Conservation (phyloP, 345 rosid species). For the Litchi chinensis region DNA sequence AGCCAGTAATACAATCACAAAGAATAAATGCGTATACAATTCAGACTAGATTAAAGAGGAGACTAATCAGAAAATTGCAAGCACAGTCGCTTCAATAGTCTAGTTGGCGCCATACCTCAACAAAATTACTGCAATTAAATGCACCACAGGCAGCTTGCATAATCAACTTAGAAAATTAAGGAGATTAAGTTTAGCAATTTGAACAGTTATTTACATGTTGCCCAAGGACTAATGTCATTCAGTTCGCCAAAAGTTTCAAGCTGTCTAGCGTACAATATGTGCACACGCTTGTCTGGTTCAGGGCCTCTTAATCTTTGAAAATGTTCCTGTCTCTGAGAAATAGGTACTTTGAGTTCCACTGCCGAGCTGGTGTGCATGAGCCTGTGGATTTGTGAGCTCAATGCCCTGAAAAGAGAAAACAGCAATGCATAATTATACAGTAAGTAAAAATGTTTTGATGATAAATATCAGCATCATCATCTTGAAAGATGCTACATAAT, state of each 20-base stretch:
- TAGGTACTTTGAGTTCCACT: slow-evolving; percentile 94
- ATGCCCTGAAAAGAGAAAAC: slow-evolving; percentile 58
- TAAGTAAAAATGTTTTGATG: not conserved
- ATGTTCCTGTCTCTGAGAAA: slow-evolving; percentile 90
- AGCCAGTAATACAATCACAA: too few relatives aligned
- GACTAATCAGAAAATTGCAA: not conserved
- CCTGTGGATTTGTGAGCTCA: slow-evolving; percentile 88
- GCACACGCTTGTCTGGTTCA: slow-evolving; percentile 19
- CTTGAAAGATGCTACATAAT: not conserved
- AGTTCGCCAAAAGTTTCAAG: not conserved
- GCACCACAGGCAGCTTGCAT: too few relatives aligned
- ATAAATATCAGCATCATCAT: not conserved
- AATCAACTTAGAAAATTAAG: not conserved
- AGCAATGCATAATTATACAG: not conserved
- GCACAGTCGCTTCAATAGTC: not conserved
- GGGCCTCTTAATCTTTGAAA: slow-evolving; percentile 83
- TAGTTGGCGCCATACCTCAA: not conserved
- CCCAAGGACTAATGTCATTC: not conserved
- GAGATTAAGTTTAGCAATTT: not conserved
- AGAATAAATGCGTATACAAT: too few relatives aligned
- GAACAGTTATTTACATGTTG: slow-evolving; percentile 1
- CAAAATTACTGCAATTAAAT: not conserved
- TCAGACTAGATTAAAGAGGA: too few relatives aligned
- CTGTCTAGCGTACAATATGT: not conserved
- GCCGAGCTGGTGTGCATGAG: slow-evolving; percentile 73